phyloP scores from a whole-genome alignment of 768 basidiomycete genomes.

The Suillus brevipes region DNA sequence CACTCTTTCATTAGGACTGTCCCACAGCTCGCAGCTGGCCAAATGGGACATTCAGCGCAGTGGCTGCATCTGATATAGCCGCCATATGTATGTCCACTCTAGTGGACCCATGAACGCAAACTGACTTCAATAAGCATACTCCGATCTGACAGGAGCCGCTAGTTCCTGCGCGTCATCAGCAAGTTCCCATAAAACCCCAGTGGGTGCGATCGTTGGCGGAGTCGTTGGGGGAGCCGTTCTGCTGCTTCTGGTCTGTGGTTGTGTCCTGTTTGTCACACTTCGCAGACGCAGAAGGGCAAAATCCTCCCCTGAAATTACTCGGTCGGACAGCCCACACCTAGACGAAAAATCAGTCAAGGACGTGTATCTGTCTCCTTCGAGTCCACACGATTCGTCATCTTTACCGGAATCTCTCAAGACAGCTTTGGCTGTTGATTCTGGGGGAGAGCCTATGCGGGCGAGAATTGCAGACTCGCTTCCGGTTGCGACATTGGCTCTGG shows the following conservation, averaged over 20 bases:
- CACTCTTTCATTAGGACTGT: slow-evolving; percentile 3
- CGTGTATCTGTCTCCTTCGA: not conserved
- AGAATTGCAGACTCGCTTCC: not conserved
- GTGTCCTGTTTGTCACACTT: slow-evolving; percentile 14
- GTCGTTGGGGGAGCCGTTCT: slow-evolving; percentile 21
- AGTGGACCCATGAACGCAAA: not conserved
- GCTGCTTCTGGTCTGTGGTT: slow-evolving; percentile 16
- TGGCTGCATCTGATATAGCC: slow-evolving; percentile 17
- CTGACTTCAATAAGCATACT: slow-evolving; percentile 11
- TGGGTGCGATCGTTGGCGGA: slow-evolving; percentile 24
- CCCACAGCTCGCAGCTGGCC: slow-evolving; percentile 23
- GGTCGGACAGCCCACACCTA: not conserved
- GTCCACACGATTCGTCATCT: not conserved
- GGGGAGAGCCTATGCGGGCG: not conserved
- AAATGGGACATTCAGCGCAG: slow-evolving; percentile 17
- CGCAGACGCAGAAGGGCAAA: slow-evolving; percentile 12
- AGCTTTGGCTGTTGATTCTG: not conserved
- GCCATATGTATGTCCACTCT: slow-evolving; percentile 14
- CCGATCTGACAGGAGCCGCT: slow-evolving; percentile 23
- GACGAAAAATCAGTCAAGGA: slow-evolving; percentile 1
- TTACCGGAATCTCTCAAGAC: not conserved
- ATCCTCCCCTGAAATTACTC: not conserved
- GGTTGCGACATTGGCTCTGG: not conserved
- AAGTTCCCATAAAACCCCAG: slow-evolving; percentile 8
- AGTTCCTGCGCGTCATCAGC: slow-evolving; percentile 7